A percentile compares a stretch with the other conserved stretches of the same genome.
Conservation (phyloP, 2,329 filamentous ascomycete species). For the Graphiopsis chlorocephala region DNA sequence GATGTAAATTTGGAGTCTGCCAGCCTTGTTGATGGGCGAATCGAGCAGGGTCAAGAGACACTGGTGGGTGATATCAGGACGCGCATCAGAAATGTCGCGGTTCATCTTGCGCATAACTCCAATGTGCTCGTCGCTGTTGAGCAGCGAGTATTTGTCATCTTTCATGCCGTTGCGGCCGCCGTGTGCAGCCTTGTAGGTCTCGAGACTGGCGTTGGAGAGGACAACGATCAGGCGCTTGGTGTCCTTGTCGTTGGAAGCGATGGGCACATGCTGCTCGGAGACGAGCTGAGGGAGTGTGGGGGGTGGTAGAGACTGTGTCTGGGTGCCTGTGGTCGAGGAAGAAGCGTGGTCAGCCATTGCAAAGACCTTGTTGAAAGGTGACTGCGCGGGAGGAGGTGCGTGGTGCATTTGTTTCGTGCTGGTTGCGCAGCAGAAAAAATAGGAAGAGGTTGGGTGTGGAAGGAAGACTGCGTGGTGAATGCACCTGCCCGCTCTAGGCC, state of each 20-base stretch:
- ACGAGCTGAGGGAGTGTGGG: conserved; percentile 87
- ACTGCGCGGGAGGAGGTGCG: conserved; percentile 22
- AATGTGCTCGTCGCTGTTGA: conserved; percentile 99
- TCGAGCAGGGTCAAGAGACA: conserved; percentile 95
- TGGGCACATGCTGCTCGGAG: conserved; percentile 85
- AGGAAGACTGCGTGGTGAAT: conserved; percentile 13
- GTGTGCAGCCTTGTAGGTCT: conserved; percentile 86
- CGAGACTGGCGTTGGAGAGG: conserved; percentile 92
- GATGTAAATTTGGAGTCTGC: conserved; percentile 96
- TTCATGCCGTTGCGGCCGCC: conserved; percentile 59
- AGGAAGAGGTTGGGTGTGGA: background rate
- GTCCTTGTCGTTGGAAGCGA: conserved; percentile 82
- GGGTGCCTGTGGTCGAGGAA: conserved; percentile 29
- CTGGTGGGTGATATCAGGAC: conserved; percentile 98
- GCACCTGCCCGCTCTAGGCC: conserved; percentile 9
- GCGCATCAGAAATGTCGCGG: conserved; percentile 93
- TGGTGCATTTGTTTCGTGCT: conserved; percentile 17
- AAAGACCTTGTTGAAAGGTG: conserved; percentile 38
- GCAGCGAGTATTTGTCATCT: conserved; percentile 93
- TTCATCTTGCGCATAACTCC: conserved; percentile 99
- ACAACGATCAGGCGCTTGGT: conserved; percentile 91
- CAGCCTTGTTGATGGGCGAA: conserved; percentile 97
- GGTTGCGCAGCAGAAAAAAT: conserved; percentile 19
- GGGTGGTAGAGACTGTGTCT: conserved; percentile 88
- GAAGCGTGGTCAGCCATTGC: conserved; percentile 32